These are phyloP conservation scores for Grosmannia clavigera DNA, from an alignment of 2,329 filamentous ascomycete species.

Conservation along the genomic window DNA sequence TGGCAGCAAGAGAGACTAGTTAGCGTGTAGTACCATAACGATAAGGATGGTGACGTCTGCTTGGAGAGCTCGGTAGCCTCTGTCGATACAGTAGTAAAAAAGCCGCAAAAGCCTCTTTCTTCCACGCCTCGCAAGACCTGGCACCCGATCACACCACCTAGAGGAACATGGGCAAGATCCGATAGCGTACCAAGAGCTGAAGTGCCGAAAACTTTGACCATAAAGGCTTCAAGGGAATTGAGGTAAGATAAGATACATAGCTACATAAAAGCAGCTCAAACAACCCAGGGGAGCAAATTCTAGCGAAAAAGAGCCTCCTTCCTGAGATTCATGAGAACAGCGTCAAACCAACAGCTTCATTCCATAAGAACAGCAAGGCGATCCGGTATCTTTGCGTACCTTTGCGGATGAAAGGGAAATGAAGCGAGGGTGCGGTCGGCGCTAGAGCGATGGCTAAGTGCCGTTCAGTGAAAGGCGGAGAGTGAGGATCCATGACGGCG, in stretches of 20 bases:
- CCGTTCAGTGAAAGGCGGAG: slow-evolving; percentile 57
- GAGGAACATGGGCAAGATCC: slow-evolving; percentile 59
- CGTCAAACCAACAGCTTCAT: slow-evolving; percentile 66
- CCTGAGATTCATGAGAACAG: slow-evolving; percentile 49
- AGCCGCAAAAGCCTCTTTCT: slow-evolving; percentile 54
- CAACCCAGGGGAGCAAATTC: slow-evolving; percentile 77
- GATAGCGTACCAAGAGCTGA: slow-evolving; percentile 62
- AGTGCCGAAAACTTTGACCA: slow-evolving; percentile 68
- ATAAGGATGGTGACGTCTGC: slow-evolving; percentile 42
- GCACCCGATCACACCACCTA: slow-evolving; percentile 45
- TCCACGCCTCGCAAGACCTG: slow-evolving; percentile 49
- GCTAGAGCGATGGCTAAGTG: slow-evolving; percentile 58
- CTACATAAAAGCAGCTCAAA: slow-evolving; percentile 60
- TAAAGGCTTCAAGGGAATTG: slow-evolving; percentile 76
- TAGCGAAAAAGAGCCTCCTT: slow-evolving; percentile 58
- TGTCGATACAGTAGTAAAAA: slow-evolving; percentile 54
- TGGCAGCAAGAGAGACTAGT: slow-evolving; percentile 38
- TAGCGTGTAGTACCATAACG: slow-evolving; percentile 54
- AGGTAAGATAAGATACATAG: slow-evolving; percentile 56
- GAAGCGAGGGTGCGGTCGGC: slow-evolving; percentile 53
- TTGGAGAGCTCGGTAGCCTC: slow-evolving; percentile 50
- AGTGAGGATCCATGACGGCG: slow-evolving; percentile 59
- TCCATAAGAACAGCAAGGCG: slow-evolving; percentile 50
- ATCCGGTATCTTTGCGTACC: slow-evolving; percentile 38
- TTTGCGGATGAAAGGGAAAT: slow-evolving; percentile 42